Evolutionary conservation across 768 basidiomycete genomes (phyloP), one percentile per base, ranked within the genome.

Genomic region (Lactifluus subvellereus): DNA sequence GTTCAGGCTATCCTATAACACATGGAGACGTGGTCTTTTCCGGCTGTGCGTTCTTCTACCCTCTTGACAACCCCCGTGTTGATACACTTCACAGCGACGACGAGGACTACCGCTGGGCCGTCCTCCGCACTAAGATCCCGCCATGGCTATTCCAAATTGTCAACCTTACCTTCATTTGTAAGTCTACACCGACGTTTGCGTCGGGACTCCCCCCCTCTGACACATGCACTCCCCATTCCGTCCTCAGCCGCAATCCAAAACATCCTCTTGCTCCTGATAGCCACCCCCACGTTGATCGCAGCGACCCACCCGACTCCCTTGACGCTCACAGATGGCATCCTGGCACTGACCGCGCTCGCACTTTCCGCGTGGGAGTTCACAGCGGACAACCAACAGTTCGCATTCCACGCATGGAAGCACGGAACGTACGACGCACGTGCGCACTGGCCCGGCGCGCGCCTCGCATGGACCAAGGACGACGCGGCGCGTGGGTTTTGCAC

Each of bases 41-140:
- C 80, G 73, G 54, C 72, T 86, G 89, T 91, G 68, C 60, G 85
- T 74, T 4, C 47, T 38, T 40, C 14, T 30, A 1, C 20, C 16
- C 18, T 22, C 52, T 47, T 9, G 33, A n/a, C 57, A 33, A 45
- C 5, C 27, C n/a, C 22, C 2, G 20, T 40, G 54, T n/a, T 49
- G 20, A 59, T 13, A 13, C 3, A 33, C 20, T 48, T 42, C 45
- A 9, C 35, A 91, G 89, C 7, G 79, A 82, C 32, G 91, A 90
- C 30, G 94, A 96, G 73, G 94, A 97, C 73, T 98, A 98, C 70
- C 88, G 96, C 32, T 98, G 95, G 91, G 83, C 78, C 2, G 76
- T 93, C 42, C 78, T 97, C 14, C 84, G 94, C 47, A 72, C 76
- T 45, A 78, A 84, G 53, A 70, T 88, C 4, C 82, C 84, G 14